phyloP scores from a whole-genome alignment of 2,329 filamentous ascomycete species.

The Daldinia sp. region DNA sequence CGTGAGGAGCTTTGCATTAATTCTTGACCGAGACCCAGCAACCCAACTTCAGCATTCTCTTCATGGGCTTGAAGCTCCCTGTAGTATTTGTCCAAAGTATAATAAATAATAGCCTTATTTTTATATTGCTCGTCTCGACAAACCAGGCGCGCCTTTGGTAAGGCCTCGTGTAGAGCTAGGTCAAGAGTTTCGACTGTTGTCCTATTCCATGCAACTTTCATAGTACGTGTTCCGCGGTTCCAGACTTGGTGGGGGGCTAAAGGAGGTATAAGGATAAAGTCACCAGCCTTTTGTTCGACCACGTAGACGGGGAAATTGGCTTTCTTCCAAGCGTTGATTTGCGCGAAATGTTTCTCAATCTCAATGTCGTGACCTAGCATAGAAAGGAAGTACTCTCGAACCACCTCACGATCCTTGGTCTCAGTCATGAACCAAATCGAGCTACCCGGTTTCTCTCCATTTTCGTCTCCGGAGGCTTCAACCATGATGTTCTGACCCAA shows the following conservation, averaged over 20 bases:
- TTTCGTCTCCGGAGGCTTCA: slow-evolving; percentile 79
- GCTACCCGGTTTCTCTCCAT: slow-evolving; percentile 84
- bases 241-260: slow-evolving; percentile 97
- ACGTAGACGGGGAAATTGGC: slow-evolving; percentile 94
- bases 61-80: slow-evolving; percentile 68
- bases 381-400: slow-evolving; percentile 93
- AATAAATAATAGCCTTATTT: slow-evolving; percentile 96
- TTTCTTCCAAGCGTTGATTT: slow-evolving; percentile 94
- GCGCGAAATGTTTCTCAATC: slow-evolving; percentile 96
- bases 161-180: slow-evolving; percentile 84
- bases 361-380: slow-evolving; percentile 96
- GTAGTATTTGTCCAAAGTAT: slow-evolving; percentile 83
- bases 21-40: slow-evolving; percentile 62
- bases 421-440: slow-evolving; percentile 99
- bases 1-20: slow-evolving; percentile 58
- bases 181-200: slow-evolving; percentile 93
- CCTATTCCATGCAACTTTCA: slow-evolving; percentile 98
- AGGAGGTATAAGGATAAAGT: slow-evolving; percentile 95
- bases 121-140: slow-evolving; percentile 99
- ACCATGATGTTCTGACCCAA: slow-evolving; percentile 99
- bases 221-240: slow-evolving; percentile 94
- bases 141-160: slow-evolving; percentile 89
- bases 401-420: slow-evolving; percentile 88
- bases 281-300: slow-evolving; percentile 89
- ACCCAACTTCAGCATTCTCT: slow-evolving; percentile 60